These are phyloP conservation scores for Gautieria morchelliformis DNA, from an alignment of 768 basidiomycete genomes.

Conservation along the genomic window DNA sequence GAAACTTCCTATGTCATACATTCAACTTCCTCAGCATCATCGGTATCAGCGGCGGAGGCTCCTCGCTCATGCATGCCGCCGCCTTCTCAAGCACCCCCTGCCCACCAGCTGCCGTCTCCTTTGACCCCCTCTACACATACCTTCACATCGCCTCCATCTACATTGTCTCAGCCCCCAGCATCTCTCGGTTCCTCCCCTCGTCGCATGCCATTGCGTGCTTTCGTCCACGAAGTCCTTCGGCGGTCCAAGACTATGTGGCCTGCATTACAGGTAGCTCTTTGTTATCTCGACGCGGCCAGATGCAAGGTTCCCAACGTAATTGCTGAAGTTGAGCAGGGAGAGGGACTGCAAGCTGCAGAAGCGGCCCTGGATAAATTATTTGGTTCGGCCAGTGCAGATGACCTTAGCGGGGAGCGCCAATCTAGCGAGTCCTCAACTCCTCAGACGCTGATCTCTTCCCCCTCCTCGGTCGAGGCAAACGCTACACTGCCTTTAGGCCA, in stretches of 20 bases:
- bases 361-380: conserved; percentile 5
- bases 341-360: conserved; percentile 7
- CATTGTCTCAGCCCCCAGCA: conserved; percentile 20
- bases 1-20: conserved; percentile 52
- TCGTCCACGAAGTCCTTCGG: conserved; percentile 83
- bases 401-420: neutral
- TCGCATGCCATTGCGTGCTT: conserved; percentile 25
- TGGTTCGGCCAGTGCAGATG: neutral
- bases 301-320: conserved; percentile 56
- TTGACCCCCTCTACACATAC: conserved; percentile 38
- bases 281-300: conserved; percentile 82
- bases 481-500: neutral
- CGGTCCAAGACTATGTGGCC: conserved; percentile 78
- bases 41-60: conserved; percentile 30
- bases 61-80: conserved; percentile 23
- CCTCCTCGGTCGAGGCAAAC: neutral
- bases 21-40: conserved; percentile 16
- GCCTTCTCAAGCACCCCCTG: conserved; percentile 11
- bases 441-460: neutral
- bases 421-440: neutral
- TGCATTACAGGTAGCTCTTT: conserved; percentile 79
- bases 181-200: conserved; percentile 17
- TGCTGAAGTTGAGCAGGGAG: conserved; percentile 36
- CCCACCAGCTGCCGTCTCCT: conserved; percentile 36
- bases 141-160: conserved; percentile 17